Evolutionary conservation across 2,329 filamentous ascomycete species (phyloP).

Genomic region (Verticillium klebahnii): DNA sequence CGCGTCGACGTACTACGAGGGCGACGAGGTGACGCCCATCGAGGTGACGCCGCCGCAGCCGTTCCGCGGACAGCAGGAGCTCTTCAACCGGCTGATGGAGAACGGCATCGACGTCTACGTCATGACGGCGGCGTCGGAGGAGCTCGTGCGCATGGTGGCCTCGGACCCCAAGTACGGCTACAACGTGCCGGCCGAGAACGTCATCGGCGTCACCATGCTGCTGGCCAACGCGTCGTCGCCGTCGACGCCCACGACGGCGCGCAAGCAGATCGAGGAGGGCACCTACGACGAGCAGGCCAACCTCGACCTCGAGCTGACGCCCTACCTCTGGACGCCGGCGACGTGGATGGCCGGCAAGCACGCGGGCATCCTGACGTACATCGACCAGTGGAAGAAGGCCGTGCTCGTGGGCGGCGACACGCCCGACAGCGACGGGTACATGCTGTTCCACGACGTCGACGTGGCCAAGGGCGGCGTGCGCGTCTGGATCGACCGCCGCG

Average conservation of each 20-base stretch:
- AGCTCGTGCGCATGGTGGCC: slow-evolving; percentile 41
- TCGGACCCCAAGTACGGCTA: slow-evolving; percentile 39
- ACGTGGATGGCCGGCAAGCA: slow-evolving; percentile 40
- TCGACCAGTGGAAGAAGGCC: slow-evolving; percentile 37
- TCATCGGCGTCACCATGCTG: slow-evolving; percentile 36
- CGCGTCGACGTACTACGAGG: slow-evolving; percentile 29
- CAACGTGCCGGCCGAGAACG: slow-evolving; percentile 37
- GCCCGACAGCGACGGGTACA: slow-evolving; percentile 35
- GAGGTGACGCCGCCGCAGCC: slow-evolving; percentile 28
- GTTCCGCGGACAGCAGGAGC: slow-evolving; percentile 35
- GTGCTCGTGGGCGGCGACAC: slow-evolving; percentile 38
- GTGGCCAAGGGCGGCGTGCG: slow-evolving; percentile 34
- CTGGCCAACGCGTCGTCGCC: slow-evolving; percentile 22
- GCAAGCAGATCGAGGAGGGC: slow-evolving; percentile 33
- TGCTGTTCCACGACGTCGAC: slow-evolving; percentile 40
- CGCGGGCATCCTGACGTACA: slow-evolving; percentile 36
- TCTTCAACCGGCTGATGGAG: slow-evolving; percentile 36
- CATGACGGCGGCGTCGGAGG: slow-evolving; percentile 33
- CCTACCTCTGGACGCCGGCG: slow-evolving; percentile 36
- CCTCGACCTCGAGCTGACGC: slow-evolving; percentile 32
- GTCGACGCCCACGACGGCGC: slow-evolving; percentile 23
- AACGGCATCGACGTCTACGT: slow-evolving; percentile 40
- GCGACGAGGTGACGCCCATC: slow-evolving; percentile 20
- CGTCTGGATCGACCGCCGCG: slow-evolving; percentile 38
- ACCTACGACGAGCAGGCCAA: slow-evolving; percentile 29